Evolutionary conservation across 75 land plant genomes (phyloP).

Genomic region (Cryptomeria japonica): DNA sequence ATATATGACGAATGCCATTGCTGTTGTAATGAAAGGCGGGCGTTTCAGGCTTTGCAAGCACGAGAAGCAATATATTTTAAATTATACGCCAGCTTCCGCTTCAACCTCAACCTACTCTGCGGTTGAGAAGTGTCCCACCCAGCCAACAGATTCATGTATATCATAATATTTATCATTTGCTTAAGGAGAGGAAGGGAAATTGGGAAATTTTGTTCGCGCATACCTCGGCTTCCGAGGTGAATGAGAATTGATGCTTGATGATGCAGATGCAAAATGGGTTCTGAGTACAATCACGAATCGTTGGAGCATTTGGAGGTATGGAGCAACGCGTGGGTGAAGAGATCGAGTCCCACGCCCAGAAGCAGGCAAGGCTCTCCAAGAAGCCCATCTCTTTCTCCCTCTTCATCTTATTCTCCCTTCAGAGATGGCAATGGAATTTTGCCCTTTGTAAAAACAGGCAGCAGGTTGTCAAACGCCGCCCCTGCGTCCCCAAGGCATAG

Average conservation of each 20-base stretch:
- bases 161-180: no score
- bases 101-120: no score
- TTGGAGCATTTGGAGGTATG: neutral
- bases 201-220: no score
- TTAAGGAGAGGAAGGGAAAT: no score
- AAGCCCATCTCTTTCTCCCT: neutral
- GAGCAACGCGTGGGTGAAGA: constrained; percentile 2
- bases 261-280: constrained; percentile 1
- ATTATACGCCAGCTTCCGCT: no score
- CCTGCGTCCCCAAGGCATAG: neutral
- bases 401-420: neutral
- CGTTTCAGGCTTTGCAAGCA: no score
- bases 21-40: no score
- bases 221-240: no score
- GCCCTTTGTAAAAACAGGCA: neutral
- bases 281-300: neutral
- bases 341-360: neutral
- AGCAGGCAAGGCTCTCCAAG: constrained; percentile 8
- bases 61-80: no score
- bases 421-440: neutral
- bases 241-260: neutral
- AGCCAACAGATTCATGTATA: no score
- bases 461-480: constrained; percentile 5
- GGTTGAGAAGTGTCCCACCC: no score
- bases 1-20: no score